Evolutionary conservation across 2,329 filamentous ascomycete genomes (phyloP).

Genomic region (Cytospora mali): DNA sequence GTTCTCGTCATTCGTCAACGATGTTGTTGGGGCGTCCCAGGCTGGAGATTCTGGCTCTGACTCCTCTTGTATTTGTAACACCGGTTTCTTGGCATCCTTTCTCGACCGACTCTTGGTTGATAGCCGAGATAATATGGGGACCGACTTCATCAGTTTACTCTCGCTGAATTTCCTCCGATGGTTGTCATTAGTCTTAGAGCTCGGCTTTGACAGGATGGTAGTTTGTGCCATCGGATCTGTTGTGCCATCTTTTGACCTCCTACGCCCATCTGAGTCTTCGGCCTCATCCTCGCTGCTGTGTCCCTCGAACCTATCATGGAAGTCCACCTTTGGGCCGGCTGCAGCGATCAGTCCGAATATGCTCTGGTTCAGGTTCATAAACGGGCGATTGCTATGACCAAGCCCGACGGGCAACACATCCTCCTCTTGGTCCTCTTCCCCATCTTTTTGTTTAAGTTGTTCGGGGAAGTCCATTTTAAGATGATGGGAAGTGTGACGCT

Average conservation of each 20-base stretch:
- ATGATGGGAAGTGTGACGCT: slow-evolving; percentile 35
- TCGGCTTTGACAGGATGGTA: slow-evolving; percentile 39
- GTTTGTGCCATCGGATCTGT: slow-evolving; percentile 43
- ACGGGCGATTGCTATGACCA: slow-evolving; percentile 43
- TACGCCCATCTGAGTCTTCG: slow-evolving; percentile 42
- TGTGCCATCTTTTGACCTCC: slow-evolving; percentile 19
- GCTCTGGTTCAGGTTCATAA: slow-evolving; percentile 86
- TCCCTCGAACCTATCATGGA: slow-evolving; percentile 77
- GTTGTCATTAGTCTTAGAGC: slow-evolving; percentile 37
- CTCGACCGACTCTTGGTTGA: slow-evolving; percentile 44
- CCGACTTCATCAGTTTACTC: slow-evolving; percentile 65
- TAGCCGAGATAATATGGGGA: slow-evolving; percentile 61
- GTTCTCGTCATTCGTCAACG: slow-evolving; percentile 40
- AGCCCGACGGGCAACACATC: slow-evolving; percentile 51
- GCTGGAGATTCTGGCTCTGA: slow-evolving; percentile 34
- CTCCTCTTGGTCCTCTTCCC: slow-evolving; percentile 53
- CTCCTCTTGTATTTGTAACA: slow-evolving; percentile 42
- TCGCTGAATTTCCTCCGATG: slow-evolving; percentile 66
- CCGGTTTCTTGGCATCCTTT: slow-evolving; percentile 44
- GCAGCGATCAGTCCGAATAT: slow-evolving; percentile 92
- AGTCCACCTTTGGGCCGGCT: slow-evolving; percentile 80
- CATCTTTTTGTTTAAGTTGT: slow-evolving; percentile 51
- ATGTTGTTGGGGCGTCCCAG: slow-evolving; percentile 22
- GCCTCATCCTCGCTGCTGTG: slow-evolving; percentile 79
- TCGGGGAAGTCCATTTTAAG: slow-evolving; percentile 57